A percentile compares a stretch with the other conserved stretches of the same genome.
Evolutionary conservation across 208 protist genomes (phyloP).

Genomic region (Kentomonas sorsogonicus): DNA sequence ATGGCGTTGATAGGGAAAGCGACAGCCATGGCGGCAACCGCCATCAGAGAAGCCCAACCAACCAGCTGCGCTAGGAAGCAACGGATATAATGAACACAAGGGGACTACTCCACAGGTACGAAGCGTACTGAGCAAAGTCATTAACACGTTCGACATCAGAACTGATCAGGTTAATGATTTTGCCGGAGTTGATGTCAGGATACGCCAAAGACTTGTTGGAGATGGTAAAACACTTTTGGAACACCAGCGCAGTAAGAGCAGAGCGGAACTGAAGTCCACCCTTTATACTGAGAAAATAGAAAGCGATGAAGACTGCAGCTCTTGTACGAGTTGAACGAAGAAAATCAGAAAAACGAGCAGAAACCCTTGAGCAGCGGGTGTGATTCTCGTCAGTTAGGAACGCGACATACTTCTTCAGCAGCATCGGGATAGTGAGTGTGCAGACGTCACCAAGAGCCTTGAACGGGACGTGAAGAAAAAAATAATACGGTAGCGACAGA

Average conservation of each 20-base stretch:
- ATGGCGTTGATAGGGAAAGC: constrained; percentile 53
- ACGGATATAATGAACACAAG: constrained; percentile 54
- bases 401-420: constrained; percentile 37
- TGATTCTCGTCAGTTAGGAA: constrained; percentile 16
- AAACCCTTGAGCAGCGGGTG: constrained; percentile 16
- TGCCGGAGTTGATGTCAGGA: constrained; percentile 48
- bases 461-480: constrained; percentile 23
- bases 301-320: too few relatives aligned
- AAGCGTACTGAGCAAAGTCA: constrained; percentile 53
- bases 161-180: constrained; percentile 65
- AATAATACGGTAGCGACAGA: constrained; percentile 23
- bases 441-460: constrained; percentile 27
- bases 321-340: too few relatives aligned
- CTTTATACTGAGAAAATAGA: too few relatives aligned
- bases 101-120: constrained; percentile 65
- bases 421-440: constrained; percentile 20
- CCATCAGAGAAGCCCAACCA: constrained; percentile 57
- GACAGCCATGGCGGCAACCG: constrained; percentile 46
- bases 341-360: constrained; percentile 22
- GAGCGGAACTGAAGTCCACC: too few relatives aligned
- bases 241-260: constrained; percentile 39
- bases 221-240: constrained; percentile 52
- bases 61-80: constrained; percentile 37
- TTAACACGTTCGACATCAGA: constrained; percentile 55
- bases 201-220: constrained; percentile 15